A percentile compares a stretch with the other conserved stretches of the same genome.
These are phyloP conservation scores for Thozetella sp. DNA, from an alignment of 495 filamentous ascomycete genomes.

Conservation along the genomic window DNA sequence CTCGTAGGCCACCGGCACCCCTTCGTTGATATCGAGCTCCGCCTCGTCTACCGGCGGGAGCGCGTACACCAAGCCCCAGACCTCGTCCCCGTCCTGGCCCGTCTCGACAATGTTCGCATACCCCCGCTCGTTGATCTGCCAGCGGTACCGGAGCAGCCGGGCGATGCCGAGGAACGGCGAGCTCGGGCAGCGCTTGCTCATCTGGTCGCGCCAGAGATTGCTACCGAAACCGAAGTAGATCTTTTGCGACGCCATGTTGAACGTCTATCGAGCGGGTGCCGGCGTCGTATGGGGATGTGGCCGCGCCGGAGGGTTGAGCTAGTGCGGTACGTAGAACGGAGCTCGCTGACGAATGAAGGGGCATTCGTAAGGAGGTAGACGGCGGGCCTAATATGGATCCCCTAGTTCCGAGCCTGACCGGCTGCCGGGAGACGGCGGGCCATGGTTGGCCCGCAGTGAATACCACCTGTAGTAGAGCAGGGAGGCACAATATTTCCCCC, in stretches of 20 bases:
- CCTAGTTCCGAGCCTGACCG: no score
- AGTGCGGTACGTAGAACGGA: no score
- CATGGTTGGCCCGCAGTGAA: no score
- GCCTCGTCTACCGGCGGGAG: constrained; percentile 30
- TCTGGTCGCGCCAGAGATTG: constrained; percentile 41
- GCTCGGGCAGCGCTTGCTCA: constrained; percentile 35
- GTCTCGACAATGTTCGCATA: constrained; percentile 39
- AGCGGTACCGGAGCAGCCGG: constrained; percentile 33
- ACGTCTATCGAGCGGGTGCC: not conserved
- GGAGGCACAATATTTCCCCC: no score
- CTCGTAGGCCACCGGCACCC: constrained; percentile 37
- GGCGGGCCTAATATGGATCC: no score
- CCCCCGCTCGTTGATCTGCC: constrained; percentile 45
- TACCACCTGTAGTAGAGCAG: no score
- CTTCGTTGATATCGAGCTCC: constrained; percentile 31
- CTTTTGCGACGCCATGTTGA: not conserved
- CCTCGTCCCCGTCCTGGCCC: constrained; percentile 15
- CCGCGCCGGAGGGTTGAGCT: not conserved
- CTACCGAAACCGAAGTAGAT: constrained; percentile 43
- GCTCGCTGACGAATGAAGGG: no score
- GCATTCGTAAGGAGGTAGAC: no score
- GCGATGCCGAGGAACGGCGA: constrained; percentile 34
- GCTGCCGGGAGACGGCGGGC: no score
- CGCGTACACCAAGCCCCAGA: constrained; percentile 42
- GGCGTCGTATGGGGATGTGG: not conserved